These are phyloP conservation scores for Hemisphaericaspora xylanilytica DNA, from an alignment of 1,139 yeast species.

Conservation along the genomic window DNA sequence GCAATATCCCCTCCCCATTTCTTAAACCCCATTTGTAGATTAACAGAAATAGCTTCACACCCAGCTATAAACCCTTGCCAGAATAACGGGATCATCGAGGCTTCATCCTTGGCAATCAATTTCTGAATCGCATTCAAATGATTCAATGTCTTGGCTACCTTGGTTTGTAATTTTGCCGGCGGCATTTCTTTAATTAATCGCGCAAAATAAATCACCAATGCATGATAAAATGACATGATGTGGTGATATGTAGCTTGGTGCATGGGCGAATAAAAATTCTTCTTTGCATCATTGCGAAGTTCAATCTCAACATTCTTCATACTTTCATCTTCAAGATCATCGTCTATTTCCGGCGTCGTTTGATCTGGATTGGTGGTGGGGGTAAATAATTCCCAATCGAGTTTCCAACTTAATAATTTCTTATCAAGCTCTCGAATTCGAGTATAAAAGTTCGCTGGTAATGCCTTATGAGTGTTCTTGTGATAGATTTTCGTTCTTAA, in stretches of 20 bases:
- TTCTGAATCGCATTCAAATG: constrained; percentile 65
- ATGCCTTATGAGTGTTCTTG: constrained; percentile 25
- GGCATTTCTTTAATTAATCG: constrained; percentile 59
- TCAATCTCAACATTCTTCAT: constrained; percentile 14
- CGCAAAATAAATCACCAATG: constrained; percentile 70
- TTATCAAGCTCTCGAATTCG: constrained; percentile 49
- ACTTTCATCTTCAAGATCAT: constrained; percentile 11
- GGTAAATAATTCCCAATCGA: constrained; percentile 56
- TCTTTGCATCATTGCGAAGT: constrained; percentile 20
- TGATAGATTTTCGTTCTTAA: constrained; percentile 61
- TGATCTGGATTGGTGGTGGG: constrained; percentile 6
- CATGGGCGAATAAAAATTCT: constrained; percentile 48
- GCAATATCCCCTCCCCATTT: constrained; percentile 83
- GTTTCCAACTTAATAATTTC: constrained; percentile 59
- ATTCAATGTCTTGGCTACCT: constrained; percentile 58
- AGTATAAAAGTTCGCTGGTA: constrained; percentile 45
- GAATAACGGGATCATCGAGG: constrained; percentile 69
- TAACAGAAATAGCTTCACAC: constrained; percentile 65
- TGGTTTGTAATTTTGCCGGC: constrained; percentile 53
- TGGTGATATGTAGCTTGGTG: constrained; percentile 83
- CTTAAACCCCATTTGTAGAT: constrained; percentile 64
- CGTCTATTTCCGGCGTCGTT: constrained; percentile 11
- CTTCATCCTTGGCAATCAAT: constrained; percentile 53
- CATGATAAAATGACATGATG: constrained; percentile 75
- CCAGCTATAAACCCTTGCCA: constrained; percentile 94